These are phyloP conservation scores for Aspergillus nanangensis DNA, from an alignment of 495 filamentous ascomycete species.

Conservation along the genomic window DNA sequence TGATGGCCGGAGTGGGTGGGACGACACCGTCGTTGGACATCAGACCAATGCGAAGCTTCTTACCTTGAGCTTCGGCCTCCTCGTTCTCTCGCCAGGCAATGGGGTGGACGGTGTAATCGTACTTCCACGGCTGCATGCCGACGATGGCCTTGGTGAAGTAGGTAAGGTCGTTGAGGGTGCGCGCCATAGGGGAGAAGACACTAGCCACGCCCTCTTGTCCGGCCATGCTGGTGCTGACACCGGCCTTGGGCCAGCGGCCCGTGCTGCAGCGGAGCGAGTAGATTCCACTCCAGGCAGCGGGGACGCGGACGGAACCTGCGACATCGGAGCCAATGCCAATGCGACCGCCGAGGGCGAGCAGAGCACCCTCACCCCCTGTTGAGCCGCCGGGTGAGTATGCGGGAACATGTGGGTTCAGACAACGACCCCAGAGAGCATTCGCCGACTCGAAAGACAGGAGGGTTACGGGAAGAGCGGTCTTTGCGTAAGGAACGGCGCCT, in stretches of 20 bases:
- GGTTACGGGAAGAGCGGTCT: constrained; percentile 91
- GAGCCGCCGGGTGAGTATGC: constrained; percentile 88
- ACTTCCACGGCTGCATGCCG: constrained; percentile 85
- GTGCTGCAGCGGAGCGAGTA: constrained; percentile 90
- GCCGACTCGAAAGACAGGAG: constrained; percentile 88
- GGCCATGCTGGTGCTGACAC: constrained; percentile 83
- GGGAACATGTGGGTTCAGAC: constrained; percentile 75
- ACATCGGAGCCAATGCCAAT: constrained; percentile 95
- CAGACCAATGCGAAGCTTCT: constrained; percentile 69
- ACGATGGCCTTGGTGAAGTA: constrained; percentile 82
- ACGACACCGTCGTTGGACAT: constrained; percentile 82
- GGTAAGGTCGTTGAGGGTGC: constrained; percentile 76
- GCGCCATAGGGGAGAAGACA: constrained; percentile 91
- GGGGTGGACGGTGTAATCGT: constrained; percentile 83
- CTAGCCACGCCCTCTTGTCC: constrained; percentile 89
- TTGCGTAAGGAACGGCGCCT: constrained; percentile 92
- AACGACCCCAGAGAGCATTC: constrained; percentile 85
- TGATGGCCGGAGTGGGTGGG: constrained; percentile 80
- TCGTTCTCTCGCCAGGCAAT: constrained; percentile 69
- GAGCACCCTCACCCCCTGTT: constrained; percentile 82
- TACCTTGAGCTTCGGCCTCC: constrained; percentile 52
- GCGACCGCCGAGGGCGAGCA: constrained; percentile 81
- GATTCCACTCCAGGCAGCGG: constrained; percentile 88
- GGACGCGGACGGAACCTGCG: constrained; percentile 83
- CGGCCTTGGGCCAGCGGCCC: constrained; percentile 88